Percentiles rank a stretch among this genome's conserved stretches.
Conservation (phyloP, 2,329 filamentous ascomycete genomes). For the Claviceps sp. region DNA sequence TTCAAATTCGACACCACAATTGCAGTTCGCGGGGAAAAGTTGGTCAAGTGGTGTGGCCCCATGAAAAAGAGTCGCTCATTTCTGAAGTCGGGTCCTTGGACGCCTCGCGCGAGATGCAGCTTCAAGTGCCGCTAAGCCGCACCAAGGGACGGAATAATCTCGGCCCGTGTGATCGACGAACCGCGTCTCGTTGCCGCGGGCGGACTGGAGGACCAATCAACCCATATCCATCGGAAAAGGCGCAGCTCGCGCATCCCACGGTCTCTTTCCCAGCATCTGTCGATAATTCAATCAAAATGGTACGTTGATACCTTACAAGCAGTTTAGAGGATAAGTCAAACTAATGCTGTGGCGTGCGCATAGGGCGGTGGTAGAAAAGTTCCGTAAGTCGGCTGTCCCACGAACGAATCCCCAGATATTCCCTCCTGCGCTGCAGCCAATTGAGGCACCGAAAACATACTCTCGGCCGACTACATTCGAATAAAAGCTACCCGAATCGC, state of each 20-base stretch:
- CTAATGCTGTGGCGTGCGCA: not conserved
- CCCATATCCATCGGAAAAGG: constrained; percentile 8
- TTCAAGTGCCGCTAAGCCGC: no score
- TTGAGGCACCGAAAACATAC: constrained; percentile 6
- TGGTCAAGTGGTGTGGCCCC: not conserved
- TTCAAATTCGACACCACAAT: not conserved
- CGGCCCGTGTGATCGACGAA: not conserved
- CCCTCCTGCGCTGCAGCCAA: not conserved
- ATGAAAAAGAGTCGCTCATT: no score
- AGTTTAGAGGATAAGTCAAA: not conserved
- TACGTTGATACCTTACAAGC: constrained; percentile 18
- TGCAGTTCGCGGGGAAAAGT: constrained; percentile 6
- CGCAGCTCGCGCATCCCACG: constrained; percentile 17
- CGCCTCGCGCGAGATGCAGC: no score
- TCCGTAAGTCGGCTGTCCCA: constrained; percentile 30
- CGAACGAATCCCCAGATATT: not conserved
- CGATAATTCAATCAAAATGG: constrained; percentile 39
- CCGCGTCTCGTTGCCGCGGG: not conserved
- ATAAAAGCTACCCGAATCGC: constrained; percentile 3
- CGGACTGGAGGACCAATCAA: not conserved
- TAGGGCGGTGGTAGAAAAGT: constrained; percentile 66
- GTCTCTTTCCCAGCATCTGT: constrained; percentile 14
- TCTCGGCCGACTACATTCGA: constrained; percentile 2
- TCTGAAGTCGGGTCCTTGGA: no score
- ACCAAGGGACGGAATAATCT: constrained; percentile 1